Conservation (phyloP, 805 yeast genomes). For the Candida methanosorbosa region DNA sequence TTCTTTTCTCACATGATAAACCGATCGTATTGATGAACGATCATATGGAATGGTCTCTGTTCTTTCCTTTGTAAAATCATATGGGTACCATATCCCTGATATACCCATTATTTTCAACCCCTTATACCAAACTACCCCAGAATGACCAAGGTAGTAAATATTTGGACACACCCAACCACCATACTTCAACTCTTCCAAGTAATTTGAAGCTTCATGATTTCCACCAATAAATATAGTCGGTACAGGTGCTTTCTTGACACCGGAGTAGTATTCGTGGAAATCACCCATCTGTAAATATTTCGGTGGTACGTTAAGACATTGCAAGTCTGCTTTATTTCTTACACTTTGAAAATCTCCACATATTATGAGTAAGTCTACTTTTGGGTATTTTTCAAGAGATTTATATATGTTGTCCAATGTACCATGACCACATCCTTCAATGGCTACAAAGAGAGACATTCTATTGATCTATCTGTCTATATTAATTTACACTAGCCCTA, state of each 20-base stretch:
- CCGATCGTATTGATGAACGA: slow-evolving; percentile 38
- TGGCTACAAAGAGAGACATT: slow-evolving; percentile 37
- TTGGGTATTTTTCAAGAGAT: slow-evolving; percentile 6
- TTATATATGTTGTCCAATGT: slow-evolving; percentile 53
- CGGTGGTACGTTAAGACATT: slow-evolving; percentile 67
- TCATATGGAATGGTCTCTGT: slow-evolving; percentile 42
- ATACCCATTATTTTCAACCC: slow-evolving; percentile 76
- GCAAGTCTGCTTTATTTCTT: slow-evolving; percentile 53
- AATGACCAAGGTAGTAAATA: slow-evolving; percentile 76
- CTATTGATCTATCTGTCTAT: too few species aligned
- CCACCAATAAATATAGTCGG: slow-evolving; percentile 87
- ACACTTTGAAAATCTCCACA: slow-evolving; percentile 92
- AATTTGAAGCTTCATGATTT: slow-evolving; percentile 86
- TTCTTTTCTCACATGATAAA: slow-evolving; percentile 66
- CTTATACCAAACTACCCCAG: slow-evolving; percentile 63
- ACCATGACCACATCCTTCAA: slow-evolving; percentile 92
- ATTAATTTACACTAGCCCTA: too few species aligned
- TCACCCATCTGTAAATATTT: slow-evolving; percentile 76
- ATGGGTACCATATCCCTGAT: slow-evolving; percentile 70
- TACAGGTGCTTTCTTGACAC: slow-evolving; percentile 56
- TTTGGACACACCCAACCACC: slow-evolving; percentile 95
- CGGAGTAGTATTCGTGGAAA: slow-evolving; percentile 63
- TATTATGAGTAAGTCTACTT: slow-evolving; percentile 57
- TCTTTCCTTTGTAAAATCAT: slow-evolving; percentile 35
- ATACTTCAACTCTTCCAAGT: slow-evolving; percentile 57